Evolutionary conservation across 2,329 filamentous ascomycete genomes (phyloP).

Genomic region (Xylariomycetidae sp.): DNA sequence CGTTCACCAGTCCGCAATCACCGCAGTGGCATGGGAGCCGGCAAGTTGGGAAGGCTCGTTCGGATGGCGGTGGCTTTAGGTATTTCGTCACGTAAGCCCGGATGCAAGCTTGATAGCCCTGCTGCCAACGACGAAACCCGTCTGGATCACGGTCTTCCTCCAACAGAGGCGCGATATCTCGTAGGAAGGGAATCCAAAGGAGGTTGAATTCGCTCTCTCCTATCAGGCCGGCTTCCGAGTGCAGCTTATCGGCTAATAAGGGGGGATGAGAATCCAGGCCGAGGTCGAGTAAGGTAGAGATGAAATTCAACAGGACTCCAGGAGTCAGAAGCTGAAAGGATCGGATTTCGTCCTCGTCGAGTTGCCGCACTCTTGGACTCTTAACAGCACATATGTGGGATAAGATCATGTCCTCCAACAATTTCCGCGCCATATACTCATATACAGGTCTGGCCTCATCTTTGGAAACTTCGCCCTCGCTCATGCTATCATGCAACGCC

Average conservation of each 20-base stretch:
- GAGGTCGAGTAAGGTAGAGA: constrained; percentile 12
- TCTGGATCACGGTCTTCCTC: constrained; percentile 6
- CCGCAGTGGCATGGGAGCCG: constrained; percentile 13
- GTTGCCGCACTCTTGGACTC: not conserved
- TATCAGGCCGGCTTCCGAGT: constrained; percentile 10
- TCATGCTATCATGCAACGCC: constrained; percentile 6
- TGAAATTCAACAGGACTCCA: constrained; percentile 3
- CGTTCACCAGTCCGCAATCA: constrained; percentile 21
- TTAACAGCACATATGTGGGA: too few relatives aligned
- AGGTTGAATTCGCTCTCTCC: constrained; percentile 10
- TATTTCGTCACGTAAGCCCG: constrained; percentile 16
- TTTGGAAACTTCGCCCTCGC: constrained; percentile 3
- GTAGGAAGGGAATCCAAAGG: constrained; percentile 29
- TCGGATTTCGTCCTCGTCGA: not conserved
- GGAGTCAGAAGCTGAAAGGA: not conserved
- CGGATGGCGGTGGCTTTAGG: constrained; percentile 14
- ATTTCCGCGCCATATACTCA: constrained; percentile 4
- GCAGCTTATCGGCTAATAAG: constrained; percentile 15
- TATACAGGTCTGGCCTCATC: constrained; percentile 8
- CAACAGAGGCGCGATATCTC: constrained; percentile 12
- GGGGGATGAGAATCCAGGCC: constrained; percentile 11
- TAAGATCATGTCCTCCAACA: constrained; percentile 4
- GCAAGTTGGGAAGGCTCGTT: constrained; percentile 4
- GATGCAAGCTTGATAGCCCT: constrained; percentile 19
- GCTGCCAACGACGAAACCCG: constrained; percentile 13